phyloP scores from a whole-genome alignment of 192 early-diverging fungal species.

The Backusella parvicylindrica region DNA sequence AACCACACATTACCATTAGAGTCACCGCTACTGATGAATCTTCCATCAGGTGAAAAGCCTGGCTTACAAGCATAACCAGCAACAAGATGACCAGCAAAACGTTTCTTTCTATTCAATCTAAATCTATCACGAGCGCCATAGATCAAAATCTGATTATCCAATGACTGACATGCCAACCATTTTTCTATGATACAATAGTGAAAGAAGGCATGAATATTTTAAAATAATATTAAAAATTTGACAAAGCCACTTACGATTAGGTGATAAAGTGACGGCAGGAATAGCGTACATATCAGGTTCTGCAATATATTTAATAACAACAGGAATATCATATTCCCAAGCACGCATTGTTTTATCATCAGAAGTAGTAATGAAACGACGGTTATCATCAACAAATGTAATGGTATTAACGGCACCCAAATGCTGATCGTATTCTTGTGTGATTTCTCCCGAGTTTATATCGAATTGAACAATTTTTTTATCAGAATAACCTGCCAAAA shows the following conservation, averaged over 20 bases:
- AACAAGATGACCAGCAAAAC: slow-evolving; percentile 88
- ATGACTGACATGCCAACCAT: slow-evolving; percentile 91
- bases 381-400: slow-evolving; percentile 93
- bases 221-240: too few species aligned
- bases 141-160: slow-evolving; percentile 95
- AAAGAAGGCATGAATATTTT: too few species aligned
- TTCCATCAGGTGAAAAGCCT: slow-evolving; percentile 87
- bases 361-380: slow-evolving; percentile 91
- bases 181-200: slow-evolving; percentile 78
- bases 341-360: slow-evolving; percentile 97
- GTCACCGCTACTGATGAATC: slow-evolving; percentile 86
- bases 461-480: slow-evolving; percentile 93
- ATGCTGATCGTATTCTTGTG: slow-evolving; percentile 97
- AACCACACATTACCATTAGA: slow-evolving; percentile 89
- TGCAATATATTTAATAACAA: slow-evolving; percentile 96
- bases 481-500: slow-evolving; percentile 91
- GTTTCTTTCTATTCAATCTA: slow-evolving; percentile 85
- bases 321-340: slow-evolving; percentile 99
- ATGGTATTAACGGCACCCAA: slow-evolving; percentile 94
- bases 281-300: slow-evolving; percentile 97
- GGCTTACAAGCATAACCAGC: slow-evolving; percentile 98
- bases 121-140: slow-evolving; percentile 87
- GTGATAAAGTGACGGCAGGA: slow-evolving; percentile 87
- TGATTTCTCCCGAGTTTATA: slow-evolving; percentile 73
- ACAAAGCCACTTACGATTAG: slow-evolving; percentile 76